Evolutionary conservation across 495 filamentous ascomycete genomes (phyloP), one percentile per base, ranked within the genome.

Genomic region (Penicillium steckii): DNA sequence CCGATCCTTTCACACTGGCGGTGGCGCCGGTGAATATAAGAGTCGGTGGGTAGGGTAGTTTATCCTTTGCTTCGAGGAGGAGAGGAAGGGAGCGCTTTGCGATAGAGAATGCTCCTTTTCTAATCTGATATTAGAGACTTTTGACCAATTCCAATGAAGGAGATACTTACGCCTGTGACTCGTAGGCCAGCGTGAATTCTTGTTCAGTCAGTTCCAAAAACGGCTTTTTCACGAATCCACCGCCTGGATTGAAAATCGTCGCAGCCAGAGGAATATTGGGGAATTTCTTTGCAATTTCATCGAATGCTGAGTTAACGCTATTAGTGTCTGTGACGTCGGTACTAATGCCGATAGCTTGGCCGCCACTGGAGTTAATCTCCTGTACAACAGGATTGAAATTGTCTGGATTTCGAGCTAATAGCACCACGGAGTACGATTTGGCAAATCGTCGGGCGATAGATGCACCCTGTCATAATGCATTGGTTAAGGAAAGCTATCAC

Each of bases 1-100:
- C 83, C 3, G 84, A 89, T 8, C 88, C 85, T 52, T 85, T 85
- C 3, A 95, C 38, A 12, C 86, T 90, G 2, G 90, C 91, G 0
- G 91, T 96, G 0, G 91, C 91, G 29, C 91, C 74, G 1, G 93
- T 96, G 71, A 96, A 86, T 65, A 96, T 87, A 27, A 97, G 75
- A 2, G 87, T 85, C 0, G 92, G 89, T 4, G 89, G 90, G 61
- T 91, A 56, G 30, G 70, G 53, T 2, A 50, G 44, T 1, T 70
- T 63, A 4, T 76, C 67, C 15, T 83, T 81, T 23, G 76, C 70
- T 52, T 77, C 69, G 19, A 91, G 80, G 17, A 96, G 80, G 8
- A 88, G 75, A 1, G 92, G 92, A 1, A 97, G 71, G 1, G 81
- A 74, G 6, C 78, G 73, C 66, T 94, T 81, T 13, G 89, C 81